Conservation (phyloP, 2,329 filamentous ascomycete genomes). For the Sclerotinia nivalis region DNA sequence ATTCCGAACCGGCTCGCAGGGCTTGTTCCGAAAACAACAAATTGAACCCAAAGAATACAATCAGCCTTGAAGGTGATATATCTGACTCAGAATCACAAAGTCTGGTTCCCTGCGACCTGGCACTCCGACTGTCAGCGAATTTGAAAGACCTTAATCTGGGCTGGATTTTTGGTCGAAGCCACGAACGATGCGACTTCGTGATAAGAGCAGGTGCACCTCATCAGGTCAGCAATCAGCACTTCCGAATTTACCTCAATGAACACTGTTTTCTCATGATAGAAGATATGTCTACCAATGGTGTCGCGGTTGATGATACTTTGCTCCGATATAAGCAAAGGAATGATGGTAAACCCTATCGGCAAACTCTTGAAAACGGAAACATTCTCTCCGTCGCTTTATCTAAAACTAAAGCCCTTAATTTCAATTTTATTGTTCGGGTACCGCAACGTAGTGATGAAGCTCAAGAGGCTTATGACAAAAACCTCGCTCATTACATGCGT, state of each 20-base stretch:
- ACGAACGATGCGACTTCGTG: slow-evolving; percentile 67
- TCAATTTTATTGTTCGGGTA: slow-evolving; percentile 77
- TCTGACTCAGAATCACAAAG: slow-evolving; percentile 32
- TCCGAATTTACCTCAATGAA: slow-evolving; percentile 88
- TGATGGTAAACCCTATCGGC: slow-evolving; percentile 44
- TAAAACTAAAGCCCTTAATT: slow-evolving; percentile 58
- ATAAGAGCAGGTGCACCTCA: slow-evolving; percentile 66
- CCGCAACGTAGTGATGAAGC: slow-evolving; percentile 71
- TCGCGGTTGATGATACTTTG: slow-evolving; percentile 73
- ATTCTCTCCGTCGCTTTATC: slow-evolving; percentile 40
- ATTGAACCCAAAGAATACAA: slow-evolving; percentile 58
- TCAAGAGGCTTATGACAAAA: slow-evolving; percentile 64
- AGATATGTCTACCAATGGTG: slow-evolving; percentile 95
- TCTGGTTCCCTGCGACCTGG: slow-evolving; percentile 58
- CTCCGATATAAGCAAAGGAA: slow-evolving; percentile 56
- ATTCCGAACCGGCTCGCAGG: slow-evolving; percentile 68
- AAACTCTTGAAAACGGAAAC: slow-evolving; percentile 40
- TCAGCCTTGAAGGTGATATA: slow-evolving; percentile 51
- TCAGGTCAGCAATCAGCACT: slow-evolving; percentile 91
- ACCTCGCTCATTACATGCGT: slow-evolving; percentile 49
- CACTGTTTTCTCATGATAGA: slow-evolving; percentile 87
- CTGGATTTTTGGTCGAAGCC: slow-evolving; percentile 84
- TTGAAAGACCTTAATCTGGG: slow-evolving; percentile 69
- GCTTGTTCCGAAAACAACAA: slow-evolving; percentile 58
- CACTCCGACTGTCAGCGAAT: slow-evolving; percentile 73